phyloP scores from a whole-genome alignment of 495 filamentous ascomycete genomes.

The Rusavskia elegans region DNA sequence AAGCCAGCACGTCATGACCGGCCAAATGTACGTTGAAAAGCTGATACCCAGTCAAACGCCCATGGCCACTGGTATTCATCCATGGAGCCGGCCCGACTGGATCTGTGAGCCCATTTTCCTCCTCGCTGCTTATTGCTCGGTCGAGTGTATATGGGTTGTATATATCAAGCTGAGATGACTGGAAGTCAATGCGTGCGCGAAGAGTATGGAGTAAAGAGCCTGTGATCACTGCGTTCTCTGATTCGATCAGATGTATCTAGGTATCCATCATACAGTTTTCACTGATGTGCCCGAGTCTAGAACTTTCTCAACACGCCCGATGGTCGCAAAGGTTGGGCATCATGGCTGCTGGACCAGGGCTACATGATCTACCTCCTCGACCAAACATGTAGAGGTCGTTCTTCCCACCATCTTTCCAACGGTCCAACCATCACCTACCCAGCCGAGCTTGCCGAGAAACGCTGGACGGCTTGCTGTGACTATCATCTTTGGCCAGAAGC shows the following conservation, averaged over 20 bases:
- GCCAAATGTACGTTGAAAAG: slow-evolving; percentile 43
- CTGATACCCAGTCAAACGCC: slow-evolving; percentile 20
- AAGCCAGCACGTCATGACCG: slow-evolving; percentile 23
- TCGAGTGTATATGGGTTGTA: too few relatives aligned
- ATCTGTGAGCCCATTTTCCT: slow-evolving; percentile 21
- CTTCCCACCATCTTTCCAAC: slow-evolving; percentile 19
- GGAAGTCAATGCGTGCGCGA: too few relatives aligned
- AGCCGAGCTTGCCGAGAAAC: slow-evolving; percentile 20
- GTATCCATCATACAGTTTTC: too few relatives aligned
- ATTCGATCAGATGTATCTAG: too few relatives aligned
- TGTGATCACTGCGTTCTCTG: too few relatives aligned
- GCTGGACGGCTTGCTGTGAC: slow-evolving; percentile 23
- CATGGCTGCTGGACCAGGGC: slow-evolving; percentile 27
- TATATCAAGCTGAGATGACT: too few relatives aligned
- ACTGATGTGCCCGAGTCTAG: slow-evolving; percentile 3
- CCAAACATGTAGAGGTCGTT: slow-evolving; percentile 27
- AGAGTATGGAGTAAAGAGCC: too few relatives aligned
- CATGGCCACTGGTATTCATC: slow-evolving; percentile 34
- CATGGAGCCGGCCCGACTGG: slow-evolving; percentile 37
- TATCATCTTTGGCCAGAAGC: slow-evolving; percentile 31
- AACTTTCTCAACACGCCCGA: slow-evolving; percentile 34
- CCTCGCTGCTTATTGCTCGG: not conserved
- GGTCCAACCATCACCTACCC: slow-evolving; percentile 18
- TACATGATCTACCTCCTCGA: slow-evolving; percentile 32
- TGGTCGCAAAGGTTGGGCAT: slow-evolving; percentile 29